These are phyloP conservation scores for Tillandsia fasciculata DNA, from an alignment of 176 grass and related monocot genomes.

Conservation along the genomic window DNA sequence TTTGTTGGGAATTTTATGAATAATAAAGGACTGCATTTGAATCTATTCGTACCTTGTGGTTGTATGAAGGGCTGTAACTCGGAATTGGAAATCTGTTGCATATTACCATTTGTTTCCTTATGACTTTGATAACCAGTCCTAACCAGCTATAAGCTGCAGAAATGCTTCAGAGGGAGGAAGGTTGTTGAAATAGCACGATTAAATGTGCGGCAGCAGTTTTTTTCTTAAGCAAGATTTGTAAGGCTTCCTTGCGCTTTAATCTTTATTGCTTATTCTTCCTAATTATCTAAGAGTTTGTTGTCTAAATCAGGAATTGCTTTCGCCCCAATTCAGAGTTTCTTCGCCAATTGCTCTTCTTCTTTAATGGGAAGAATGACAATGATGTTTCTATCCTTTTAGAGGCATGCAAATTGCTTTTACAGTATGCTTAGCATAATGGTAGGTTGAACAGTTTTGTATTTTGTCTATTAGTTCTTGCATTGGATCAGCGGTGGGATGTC, in stretches of 20 bases:
- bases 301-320: slow-evolving; percentile 61
- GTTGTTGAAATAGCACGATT: slow-evolving; percentile 43
- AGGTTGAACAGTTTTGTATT: slow-evolving; percentile 9
- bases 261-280: slow-evolving; percentile 13
- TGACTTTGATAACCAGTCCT: slow-evolving; percentile 32
- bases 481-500: too few relatives aligned
- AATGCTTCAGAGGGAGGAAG: slow-evolving; percentile 98
- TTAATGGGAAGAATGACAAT: slow-evolving; percentile 56
- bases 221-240: slow-evolving; percentile 67
- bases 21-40: too few relatives aligned
- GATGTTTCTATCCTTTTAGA: slow-evolving; percentile 65
- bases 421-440: slow-evolving; percentile 52
- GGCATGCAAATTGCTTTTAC: slow-evolving; percentile 58
- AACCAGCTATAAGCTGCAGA: slow-evolving; percentile 80
- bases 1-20: too few relatives aligned
- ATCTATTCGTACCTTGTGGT: too few relatives aligned
- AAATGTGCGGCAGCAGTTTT: slow-evolving; percentile 56
- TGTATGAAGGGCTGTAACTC: too few relatives aligned
- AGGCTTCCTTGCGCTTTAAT: slow-evolving; percentile 13
- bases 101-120: not conserved
- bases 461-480: not conserved
- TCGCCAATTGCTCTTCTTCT: slow-evolving; percentile 90
- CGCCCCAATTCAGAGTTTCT: slow-evolving; percentile 66
- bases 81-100: too few relatives aligned
- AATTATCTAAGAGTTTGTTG: slow-evolving; percentile 29